These are phyloP conservation scores for Blastomyces emzantsi DNA, from an alignment of 2,329 filamentous ascomycete species.

Conservation along the genomic window DNA sequence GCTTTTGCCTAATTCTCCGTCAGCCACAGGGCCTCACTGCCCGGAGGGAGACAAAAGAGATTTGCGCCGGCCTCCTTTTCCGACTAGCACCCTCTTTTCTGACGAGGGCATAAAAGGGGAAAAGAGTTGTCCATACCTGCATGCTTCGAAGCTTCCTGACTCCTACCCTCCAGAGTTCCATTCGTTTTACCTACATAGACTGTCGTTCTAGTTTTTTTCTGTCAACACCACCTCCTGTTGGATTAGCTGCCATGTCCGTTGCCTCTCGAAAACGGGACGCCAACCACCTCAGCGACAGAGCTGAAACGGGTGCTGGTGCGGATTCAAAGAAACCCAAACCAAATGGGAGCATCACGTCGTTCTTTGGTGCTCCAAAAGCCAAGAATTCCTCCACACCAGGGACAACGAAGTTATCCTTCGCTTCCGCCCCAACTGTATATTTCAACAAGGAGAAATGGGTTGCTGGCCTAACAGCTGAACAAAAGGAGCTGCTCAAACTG, in stretches of 20 bases:
- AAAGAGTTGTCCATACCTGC: neutral
- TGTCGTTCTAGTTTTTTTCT: neutral
- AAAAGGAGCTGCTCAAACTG: constrained; percentile 69
- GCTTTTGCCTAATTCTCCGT: neutral
- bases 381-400: constrained; percentile 19
- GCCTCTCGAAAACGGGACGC: constrained; percentile 3
- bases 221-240: neutral
- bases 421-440: constrained; percentile 33
- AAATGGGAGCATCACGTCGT: constrained; percentile 75
- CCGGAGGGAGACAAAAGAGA: neutral
- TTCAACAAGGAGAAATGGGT: constrained; percentile 92
- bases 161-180: neutral
- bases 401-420: constrained; percentile 16
- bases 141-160: constrained; percentile 2
- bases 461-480: constrained; percentile 66
- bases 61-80: neutral
- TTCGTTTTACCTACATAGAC: neutral
- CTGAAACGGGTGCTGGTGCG: neutral
- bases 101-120: neutral
- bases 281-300: neutral
- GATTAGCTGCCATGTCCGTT: neutral
- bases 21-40: neutral
- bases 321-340: constrained; percentile 63
- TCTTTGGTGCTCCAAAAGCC: constrained; percentile 66
- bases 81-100: too few species aligned